A percentile compares a stretch with the other conserved stretches of the same genome.
Evolutionary conservation across 2,329 filamentous ascomycete species (phyloP).

Genomic region (Teratosphaeriaceae sp.): DNA sequence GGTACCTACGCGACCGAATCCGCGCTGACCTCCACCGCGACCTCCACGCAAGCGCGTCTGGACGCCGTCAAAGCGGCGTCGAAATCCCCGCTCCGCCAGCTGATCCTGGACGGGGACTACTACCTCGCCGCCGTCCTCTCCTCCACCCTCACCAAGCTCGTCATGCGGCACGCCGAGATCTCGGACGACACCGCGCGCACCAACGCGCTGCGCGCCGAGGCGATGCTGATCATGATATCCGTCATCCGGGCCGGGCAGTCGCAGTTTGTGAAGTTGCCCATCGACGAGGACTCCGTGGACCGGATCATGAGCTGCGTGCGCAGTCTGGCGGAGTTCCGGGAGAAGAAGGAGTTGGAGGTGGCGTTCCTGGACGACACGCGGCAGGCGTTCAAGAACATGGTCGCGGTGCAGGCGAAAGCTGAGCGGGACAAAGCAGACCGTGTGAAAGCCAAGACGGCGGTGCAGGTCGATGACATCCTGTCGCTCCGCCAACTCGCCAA

Average conservation of each 20-base stretch:
- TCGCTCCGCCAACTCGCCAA: constrained; percentile 87
- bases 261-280: constrained; percentile 95
- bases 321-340: constrained; percentile 79
- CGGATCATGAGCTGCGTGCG: constrained; percentile 97
- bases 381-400: constrained; percentile 95
- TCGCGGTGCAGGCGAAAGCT: constrained; percentile 96
- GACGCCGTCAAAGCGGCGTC: constrained; percentile 96
- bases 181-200: constrained; percentile 79
- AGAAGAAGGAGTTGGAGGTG: constrained; percentile 83
- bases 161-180: constrained; percentile 95
- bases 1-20: constrained; percentile 97
- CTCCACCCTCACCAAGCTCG: constrained; percentile 90
- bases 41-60: constrained; percentile 79
- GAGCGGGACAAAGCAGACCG: constrained; percentile 87
- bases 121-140: constrained; percentile 94
- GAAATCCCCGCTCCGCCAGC: constrained; percentile 88
- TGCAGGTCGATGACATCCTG: constrained; percentile 94
- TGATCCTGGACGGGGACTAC: constrained; percentile 96
- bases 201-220: constrained; percentile 89
- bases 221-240: constrained; percentile 99
- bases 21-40: constrained; percentile 88
- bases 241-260: constrained; percentile 97
- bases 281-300: constrained; percentile 97
- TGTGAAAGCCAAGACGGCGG: constrained; percentile 86
- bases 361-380: constrained; percentile 93